Evolutionary conservation across 306 rosid species (phyloP).

Genomic region (Hippophae rhamnoides): DNA sequence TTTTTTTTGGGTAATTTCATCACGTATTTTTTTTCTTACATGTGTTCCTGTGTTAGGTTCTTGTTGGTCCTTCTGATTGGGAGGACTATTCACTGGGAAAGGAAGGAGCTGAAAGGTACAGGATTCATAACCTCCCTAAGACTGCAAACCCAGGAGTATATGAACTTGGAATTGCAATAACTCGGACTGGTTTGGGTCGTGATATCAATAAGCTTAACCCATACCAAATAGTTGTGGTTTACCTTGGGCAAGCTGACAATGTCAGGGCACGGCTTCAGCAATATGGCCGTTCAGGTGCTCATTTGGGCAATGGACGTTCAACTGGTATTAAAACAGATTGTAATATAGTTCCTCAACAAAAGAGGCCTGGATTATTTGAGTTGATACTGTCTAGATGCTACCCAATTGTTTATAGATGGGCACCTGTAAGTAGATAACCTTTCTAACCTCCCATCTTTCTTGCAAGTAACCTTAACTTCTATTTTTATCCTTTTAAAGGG

Average conservation of each 20-base stretch:
- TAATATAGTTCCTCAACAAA: slow-evolving; percentile 18
- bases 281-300: slow-evolving; percentile 73
- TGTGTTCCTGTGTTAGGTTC: slow-evolving; percentile 37
- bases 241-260: slow-evolving; percentile 69
- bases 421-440: slow-evolving; percentile 56
- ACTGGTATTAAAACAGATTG: slow-evolving; percentile 7
- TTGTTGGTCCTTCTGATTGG: slow-evolving; percentile 81
- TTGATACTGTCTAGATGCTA: slow-evolving; percentile 45
- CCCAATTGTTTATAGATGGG: slow-evolving; percentile 77
- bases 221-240: slow-evolving; percentile 37
- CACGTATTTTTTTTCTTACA: not conserved
- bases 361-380: slow-evolving; percentile 48
- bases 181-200: slow-evolving; percentile 36
- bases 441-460: too few relatives aligned
- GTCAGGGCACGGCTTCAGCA: slow-evolving; percentile 59
- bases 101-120: slow-evolving; percentile 62
- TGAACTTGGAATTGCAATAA: slow-evolving; percentile 59
- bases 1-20: not conserved
- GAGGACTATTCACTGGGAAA: slow-evolving; percentile 51
- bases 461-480: not conserved
- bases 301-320: slow-evolving; percentile 32
- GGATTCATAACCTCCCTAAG: slow-evolving; percentile 57
- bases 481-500: too few relatives aligned
- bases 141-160: slow-evolving; percentile 54
- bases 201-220: slow-evolving; percentile 34